These are phyloP conservation scores for Colletotrichum brevisporum DNA, from an alignment of 2,329 filamentous ascomycete genomes.

Conservation along the genomic window DNA sequence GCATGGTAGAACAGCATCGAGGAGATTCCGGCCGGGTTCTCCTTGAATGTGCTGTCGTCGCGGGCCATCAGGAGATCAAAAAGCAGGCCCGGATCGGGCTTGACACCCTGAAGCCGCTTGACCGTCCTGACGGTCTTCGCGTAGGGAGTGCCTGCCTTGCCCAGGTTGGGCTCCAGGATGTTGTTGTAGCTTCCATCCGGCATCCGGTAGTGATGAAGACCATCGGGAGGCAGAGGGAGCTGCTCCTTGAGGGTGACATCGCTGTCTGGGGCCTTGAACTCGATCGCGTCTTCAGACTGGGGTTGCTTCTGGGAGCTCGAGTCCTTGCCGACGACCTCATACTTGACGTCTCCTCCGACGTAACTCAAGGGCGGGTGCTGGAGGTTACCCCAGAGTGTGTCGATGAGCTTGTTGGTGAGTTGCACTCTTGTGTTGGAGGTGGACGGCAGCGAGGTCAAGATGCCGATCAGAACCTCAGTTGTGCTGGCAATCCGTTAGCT, in stretches of 20 bases:
- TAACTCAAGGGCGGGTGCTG: constrained; percentile 67
- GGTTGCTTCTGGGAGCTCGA: constrained; percentile 41
- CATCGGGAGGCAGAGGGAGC: constrained; percentile 53
- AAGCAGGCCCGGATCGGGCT: constrained; percentile 75
- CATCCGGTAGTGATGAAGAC: constrained; percentile 51
- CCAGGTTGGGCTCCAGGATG: constrained; percentile 73
- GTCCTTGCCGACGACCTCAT: constrained; percentile 51
- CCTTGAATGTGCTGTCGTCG: constrained; percentile 62
- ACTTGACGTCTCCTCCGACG: constrained; percentile 58
- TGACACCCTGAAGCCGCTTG: constrained; percentile 69
- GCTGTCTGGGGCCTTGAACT: constrained; percentile 56
- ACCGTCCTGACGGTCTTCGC: constrained; percentile 74
- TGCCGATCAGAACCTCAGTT: constrained; percentile 55
- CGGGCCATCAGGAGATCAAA: constrained; percentile 76
- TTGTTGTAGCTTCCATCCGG: constrained; percentile 66
- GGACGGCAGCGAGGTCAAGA: constrained; percentile 54
- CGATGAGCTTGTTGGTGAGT: constrained; percentile 65
- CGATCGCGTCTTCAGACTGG: constrained; percentile 51
- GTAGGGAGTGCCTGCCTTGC: constrained; percentile 76
- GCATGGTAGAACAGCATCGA: constrained; percentile 83
- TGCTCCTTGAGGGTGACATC: constrained; percentile 54
- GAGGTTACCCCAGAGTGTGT: constrained; percentile 67
- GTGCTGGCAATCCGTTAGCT: constrained; percentile 45
- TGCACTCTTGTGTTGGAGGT: constrained; percentile 50
- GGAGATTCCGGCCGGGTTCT: constrained; percentile 80